phyloP scores from a whole-genome alignment of 306 rosid species.

The Sesbania bispinosa region DNA sequence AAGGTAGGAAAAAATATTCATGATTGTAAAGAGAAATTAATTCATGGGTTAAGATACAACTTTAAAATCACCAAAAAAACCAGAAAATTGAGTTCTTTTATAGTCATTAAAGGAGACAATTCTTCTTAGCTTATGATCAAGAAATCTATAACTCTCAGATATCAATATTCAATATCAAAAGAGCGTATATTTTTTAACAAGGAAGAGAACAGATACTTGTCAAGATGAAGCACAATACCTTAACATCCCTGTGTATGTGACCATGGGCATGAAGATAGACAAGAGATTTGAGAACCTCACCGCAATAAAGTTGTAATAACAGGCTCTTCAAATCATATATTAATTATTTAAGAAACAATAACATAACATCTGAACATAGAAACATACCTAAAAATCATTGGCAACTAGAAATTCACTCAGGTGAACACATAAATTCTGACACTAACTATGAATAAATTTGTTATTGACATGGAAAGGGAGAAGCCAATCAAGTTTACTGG shows the following conservation, averaged over 20 bases:
- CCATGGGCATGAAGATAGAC: conserved; percentile 94
- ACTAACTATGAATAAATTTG: no score
- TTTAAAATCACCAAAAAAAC: conserved; percentile 26
- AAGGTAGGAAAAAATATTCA: conserved; percentile 9
- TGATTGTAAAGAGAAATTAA: background rate
- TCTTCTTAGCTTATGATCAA: background rate
- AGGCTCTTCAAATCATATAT: conserved; percentile 93
- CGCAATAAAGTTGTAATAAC: conserved; percentile 84
- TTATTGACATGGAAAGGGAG: no score
- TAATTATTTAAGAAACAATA: no score
- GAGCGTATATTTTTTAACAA: conserved; percentile 8
- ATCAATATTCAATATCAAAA: background rate
- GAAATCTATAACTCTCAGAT: background rate
- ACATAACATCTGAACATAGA: no score
- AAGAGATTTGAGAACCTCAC: conserved; percentile 91
- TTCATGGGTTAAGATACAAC: background rate
- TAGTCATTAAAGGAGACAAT: conserved; percentile 3
- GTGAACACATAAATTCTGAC: no score
- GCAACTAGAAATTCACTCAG: no score
- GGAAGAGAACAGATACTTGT: background rate
- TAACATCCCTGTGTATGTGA: conserved; percentile 95
- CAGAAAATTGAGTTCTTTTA: conserved; percentile 11
- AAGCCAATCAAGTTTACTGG: no score
- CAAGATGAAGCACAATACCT: conserved; percentile 47
- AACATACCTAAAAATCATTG: no score